Conservation (phyloP, 148 eudicot species). For the Drosera capensis region DNA sequence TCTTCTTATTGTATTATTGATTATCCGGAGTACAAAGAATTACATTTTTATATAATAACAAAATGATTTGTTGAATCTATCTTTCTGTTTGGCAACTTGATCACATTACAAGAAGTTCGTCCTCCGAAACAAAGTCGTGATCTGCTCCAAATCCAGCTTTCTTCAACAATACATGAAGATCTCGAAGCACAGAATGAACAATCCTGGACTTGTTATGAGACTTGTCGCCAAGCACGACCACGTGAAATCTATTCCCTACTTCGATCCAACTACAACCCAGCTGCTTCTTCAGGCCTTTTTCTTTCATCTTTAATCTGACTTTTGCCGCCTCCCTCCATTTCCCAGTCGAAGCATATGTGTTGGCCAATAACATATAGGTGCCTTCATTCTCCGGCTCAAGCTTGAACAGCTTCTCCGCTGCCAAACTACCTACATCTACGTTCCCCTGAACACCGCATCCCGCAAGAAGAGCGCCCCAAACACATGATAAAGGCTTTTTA, state of each 20-base stretch:
- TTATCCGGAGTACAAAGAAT: no score
- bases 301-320: background rate
- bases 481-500: conserved; percentile 5
- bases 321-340: background rate
- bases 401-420: background rate
- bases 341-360: background rate
- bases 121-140: background rate
- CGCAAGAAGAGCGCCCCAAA: conserved; percentile 13
- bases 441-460: background rate
- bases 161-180: conserved; percentile 10
- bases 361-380: background rate
- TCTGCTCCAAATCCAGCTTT: background rate
- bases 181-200: background rate
- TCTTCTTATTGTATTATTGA: no score
- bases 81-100: no score
- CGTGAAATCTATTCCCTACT: conserved; percentile 1
- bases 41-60: no score
- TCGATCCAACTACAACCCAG: background rate
- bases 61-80: no score
- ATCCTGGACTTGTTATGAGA: background rate
- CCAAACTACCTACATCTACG: background rate
- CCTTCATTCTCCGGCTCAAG: background rate
- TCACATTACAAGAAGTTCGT: background rate
- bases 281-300: background rate
- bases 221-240: background rate